Evolutionary conservation across 495 filamentous ascomycete species (phyloP), one percentile per base, ranked within the genome.

Genomic region (Penicillium salamii): DNA sequence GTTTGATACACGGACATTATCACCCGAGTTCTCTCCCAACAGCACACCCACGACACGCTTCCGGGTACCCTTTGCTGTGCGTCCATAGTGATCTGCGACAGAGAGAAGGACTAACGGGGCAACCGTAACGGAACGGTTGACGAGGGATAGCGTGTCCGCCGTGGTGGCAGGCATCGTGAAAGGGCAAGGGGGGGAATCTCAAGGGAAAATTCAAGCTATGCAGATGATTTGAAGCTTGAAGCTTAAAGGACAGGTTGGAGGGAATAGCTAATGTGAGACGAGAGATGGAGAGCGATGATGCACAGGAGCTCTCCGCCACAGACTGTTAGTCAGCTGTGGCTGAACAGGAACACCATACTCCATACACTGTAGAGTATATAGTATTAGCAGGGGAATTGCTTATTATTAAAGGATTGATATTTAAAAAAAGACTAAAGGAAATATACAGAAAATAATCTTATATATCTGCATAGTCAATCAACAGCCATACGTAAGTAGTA

Each of bases 21-120:
- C 88, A 51, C 93, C 91, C 65, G 91, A 86, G 63, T 96, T 96
- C 75, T 98, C 95, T 32, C 93, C 93, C 49, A 98, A 75, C 50
- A 98, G 72, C 50, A 97, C 93, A 59, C 93, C 93, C 3, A 98
- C 95, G 17, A 98, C 95, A 58, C 93, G 87, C 80, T 95, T 96
- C 72, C 80, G 79, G 58, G 88, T 88, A 55, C 86, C 89, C 75
- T 91, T 96, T 52, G 86, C 89, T 64, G 88, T 86, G 47, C 93
- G 88, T 61, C 93, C 93, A 77, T 92, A 98, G 76, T 98, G 93
- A 78, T 98, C 93, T 81, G 95, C 95, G 60, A 87, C 92, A 53
- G 91, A 96, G 62, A 98, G 89, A 52, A 98, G 90, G 60, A 98
- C 93, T 70, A 98, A 84, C 54, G 95, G 93, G 54, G 93, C 93